Evolutionary conservation across 345 rosid genomes (phyloP), one percentile per base, ranked within the genome.

Genomic region (Citrus cavaleriei): DNA sequence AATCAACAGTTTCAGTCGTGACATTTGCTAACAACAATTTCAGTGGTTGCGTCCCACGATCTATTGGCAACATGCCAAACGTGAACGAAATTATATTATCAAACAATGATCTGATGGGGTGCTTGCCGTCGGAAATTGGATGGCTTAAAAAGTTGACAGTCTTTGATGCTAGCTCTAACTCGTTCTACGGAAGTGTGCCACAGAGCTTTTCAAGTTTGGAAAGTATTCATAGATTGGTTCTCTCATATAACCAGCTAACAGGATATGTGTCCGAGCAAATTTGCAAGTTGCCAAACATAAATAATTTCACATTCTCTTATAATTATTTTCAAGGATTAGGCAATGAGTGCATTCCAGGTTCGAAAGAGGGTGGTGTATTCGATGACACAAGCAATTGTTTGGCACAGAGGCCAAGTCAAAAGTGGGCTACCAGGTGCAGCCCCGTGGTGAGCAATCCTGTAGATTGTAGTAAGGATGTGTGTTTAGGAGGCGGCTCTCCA

Each of bases 11-110:
- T 7, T 84, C 95, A 0, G 90, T 93, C 0, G 85, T 91, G 70
- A 81, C 93, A 34, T 90, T 95, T 54, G 97, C 93, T 22, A 61
- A 89, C 78, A 95, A 95, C 87, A 90, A 90, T 18, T 88, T 94
- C 79, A 37, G 21, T 1, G 98, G 98, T 0, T 90, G 97, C 81
- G 88, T 94, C 78, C 98, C 98, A 0, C 86, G 65, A 24, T 81
- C 84, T 69, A 85, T 93, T 57, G 95, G 94, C 4, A 86, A 83
- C 62, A 95, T 93, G 98, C 14, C 75, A 18, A 88, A 90, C 79
- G 70, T 95, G 59, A 84, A 92, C 4, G 97, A 95, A 84, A 84
- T 95, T 61, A 3, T 87, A 61, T 84, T 93, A 81, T 42, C 49
- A 73, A 84, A 86, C 76, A 95, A 95, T 60, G 59, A 32, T 9